Evolutionary conservation across 2,329 filamentous ascomycete species (phyloP).

Genomic region (Aspergillus alliaceus): DNA sequence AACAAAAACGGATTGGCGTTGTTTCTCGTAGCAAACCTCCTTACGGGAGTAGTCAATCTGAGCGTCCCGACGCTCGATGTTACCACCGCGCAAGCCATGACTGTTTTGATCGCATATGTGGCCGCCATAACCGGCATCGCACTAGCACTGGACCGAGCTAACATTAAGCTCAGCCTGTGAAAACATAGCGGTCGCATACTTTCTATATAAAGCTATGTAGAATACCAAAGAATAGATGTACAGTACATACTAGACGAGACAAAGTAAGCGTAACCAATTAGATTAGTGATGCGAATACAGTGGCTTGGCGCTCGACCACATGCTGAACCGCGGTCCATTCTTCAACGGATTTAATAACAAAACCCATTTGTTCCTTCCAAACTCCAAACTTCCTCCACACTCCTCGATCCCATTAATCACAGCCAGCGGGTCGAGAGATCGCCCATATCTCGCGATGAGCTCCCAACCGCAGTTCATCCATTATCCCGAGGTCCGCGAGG

Average conservation of each 20-base stretch:
- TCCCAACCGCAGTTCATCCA: slow-evolving; percentile 29
- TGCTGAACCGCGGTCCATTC: slow-evolving; percentile 6
- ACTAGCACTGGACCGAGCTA: slow-evolving; percentile 38
- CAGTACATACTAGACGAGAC: background rate
- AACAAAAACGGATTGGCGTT: slow-evolving; percentile 85
- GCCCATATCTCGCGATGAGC: slow-evolving; percentile 19
- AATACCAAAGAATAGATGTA: background rate
- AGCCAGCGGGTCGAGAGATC: background rate
- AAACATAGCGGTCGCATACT: background rate
- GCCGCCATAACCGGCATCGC: slow-evolving; percentile 66
- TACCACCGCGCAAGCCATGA: slow-evolving; percentile 65
- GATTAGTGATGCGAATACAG: background rate
- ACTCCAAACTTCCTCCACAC: background rate
- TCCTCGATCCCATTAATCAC: background rate
- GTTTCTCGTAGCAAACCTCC: slow-evolving; percentile 83
- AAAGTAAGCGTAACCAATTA: background rate
- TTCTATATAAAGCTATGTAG: background rate
- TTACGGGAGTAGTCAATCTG: slow-evolving; percentile 89
- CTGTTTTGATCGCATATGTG: slow-evolving; percentile 72
- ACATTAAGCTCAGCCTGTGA: slow-evolving; percentile 30
- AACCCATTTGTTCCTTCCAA: background rate
- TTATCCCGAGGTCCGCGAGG: slow-evolving; percentile 40
- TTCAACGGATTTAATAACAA: background rate
- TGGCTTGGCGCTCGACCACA: background rate
- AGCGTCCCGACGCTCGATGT: slow-evolving; percentile 78